Evolutionary conservation across 805 yeast genomes (phyloP).

Genomic region (Wickerhamiella azyma): DNA sequence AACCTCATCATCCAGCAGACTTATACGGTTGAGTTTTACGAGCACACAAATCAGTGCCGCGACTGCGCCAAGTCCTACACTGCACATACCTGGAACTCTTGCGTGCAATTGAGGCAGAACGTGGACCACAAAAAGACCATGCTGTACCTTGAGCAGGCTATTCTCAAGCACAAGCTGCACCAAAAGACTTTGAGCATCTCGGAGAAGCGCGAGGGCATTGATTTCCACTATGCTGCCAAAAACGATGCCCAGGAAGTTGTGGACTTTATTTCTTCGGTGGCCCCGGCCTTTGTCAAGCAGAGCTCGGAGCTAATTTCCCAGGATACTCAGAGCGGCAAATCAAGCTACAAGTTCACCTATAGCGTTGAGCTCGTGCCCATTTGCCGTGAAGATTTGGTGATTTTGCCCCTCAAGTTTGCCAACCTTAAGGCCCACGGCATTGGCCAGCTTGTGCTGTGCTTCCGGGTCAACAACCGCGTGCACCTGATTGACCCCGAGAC

Average conservation of each 20-base stretch:
- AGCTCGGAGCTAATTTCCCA: constrained; percentile 80
- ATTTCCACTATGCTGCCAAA: constrained; percentile 73
- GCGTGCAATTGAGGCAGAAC: constrained; percentile 93
- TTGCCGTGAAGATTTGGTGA: constrained; percentile 85
- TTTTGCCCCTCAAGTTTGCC: constrained; percentile 76
- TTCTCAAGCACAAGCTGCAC: constrained; percentile 82
- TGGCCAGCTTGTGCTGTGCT: constrained; percentile 69
- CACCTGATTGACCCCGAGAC: constrained; percentile 82
- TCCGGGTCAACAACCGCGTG: constrained; percentile 64
- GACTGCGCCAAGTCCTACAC: constrained; percentile 95
- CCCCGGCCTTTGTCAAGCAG: constrained; percentile 65
- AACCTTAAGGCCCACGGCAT: constrained; percentile 53
- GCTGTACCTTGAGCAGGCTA: constrained; percentile 80
- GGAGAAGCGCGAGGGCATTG: constrained; percentile 83
- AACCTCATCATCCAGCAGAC: constrained; percentile 81
- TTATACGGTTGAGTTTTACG: constrained; percentile 87
- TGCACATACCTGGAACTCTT: constrained; percentile 89
- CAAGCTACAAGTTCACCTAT: constrained; percentile 77
- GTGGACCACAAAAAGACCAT: constrained; percentile 91
- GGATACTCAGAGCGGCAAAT: constrained; percentile 79
- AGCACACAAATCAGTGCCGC: constrained; percentile 89
- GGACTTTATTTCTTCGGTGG: constrained; percentile 70
- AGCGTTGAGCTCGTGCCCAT: constrained; percentile 88
- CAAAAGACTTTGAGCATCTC: constrained; percentile 80
- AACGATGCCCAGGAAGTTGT: constrained; percentile 89